Evolutionary conservation across 192 early-diverging fungal species (phyloP).

Genomic region (Entomortierella parvispora): DNA sequence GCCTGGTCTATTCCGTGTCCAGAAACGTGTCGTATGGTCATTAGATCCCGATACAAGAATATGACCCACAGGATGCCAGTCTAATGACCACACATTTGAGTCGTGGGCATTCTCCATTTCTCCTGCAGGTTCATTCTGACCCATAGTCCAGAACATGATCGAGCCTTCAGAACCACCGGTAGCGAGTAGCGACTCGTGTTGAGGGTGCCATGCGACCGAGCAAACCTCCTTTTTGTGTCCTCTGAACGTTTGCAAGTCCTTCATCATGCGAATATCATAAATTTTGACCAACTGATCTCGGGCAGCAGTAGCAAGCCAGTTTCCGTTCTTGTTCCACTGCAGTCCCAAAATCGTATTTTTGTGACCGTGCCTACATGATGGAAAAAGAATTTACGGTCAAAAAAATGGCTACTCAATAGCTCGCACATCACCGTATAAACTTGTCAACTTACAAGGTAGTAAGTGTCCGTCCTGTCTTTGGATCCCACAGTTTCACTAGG

Average conservation of each 20-base stretch:
- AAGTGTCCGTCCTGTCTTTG: conserved; percentile 85
- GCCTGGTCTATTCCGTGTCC: conserved; percentile 93
- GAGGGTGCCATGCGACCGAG: conserved; percentile 95
- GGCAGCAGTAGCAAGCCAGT: conserved; percentile 93
- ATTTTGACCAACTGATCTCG: conserved; percentile 92
- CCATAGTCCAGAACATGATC: conserved; percentile 89
- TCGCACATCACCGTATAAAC: no score
- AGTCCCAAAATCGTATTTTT: conserved; percentile 92
- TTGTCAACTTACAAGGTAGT: conserved; percentile 80
- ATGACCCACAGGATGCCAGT: conserved; percentile 98
- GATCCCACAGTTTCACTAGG: conserved; percentile 97
- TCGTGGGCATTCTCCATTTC: conserved; percentile 86
- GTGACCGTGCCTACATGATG: conserved; percentile 78
- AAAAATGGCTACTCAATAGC: no score
- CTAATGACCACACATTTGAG: conserved; percentile 92
- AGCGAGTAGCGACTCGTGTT: conserved; percentile 89
- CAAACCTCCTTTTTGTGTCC: conserved; percentile 91
- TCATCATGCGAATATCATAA: conserved; percentile 95
- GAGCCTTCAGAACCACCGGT: conserved; percentile 92
- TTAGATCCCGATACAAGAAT: conserved; percentile 94
- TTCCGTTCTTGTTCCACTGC: conserved; percentile 97
- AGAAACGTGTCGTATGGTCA: conserved; percentile 96
- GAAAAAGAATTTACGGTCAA: background rate
- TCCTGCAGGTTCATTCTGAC: conserved; percentile 58
- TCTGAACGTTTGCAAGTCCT: conserved; percentile 86